A percentile compares a stretch with the other conserved stretches of the same genome.
phyloP scores from a whole-genome alignment of 768 basidiomycete genomes.

The Psilocybe azurescens region DNA sequence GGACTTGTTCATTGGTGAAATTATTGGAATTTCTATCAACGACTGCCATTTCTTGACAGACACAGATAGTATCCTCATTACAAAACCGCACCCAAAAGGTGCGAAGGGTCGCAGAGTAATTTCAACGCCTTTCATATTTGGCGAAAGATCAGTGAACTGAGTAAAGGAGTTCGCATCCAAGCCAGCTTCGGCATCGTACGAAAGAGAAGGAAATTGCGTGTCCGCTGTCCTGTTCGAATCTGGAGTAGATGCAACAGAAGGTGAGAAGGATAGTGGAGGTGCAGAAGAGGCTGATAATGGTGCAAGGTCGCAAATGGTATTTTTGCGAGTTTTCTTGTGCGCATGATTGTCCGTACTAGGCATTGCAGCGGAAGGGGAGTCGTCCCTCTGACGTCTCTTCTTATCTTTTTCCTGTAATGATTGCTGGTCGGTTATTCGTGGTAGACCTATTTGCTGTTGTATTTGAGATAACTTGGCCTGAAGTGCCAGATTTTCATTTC shows the following conservation, averaged over 20 bases:
- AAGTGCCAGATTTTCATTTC: slow-evolving; percentile 67
- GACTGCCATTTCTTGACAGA: slow-evolving; percentile 73
- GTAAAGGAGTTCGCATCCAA: slow-evolving; percentile 27
- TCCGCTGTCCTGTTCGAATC: slow-evolving; percentile 43
- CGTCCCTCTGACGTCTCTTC: slow-evolving; percentile 61
- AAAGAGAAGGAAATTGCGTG: slow-evolving; percentile 35
- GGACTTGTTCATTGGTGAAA: neutral
- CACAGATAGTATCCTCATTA: slow-evolving; percentile 68
- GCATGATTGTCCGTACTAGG: slow-evolving; percentile 13
- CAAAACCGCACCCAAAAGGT: slow-evolving; percentile 76
- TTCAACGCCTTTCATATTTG: slow-evolving; percentile 30
- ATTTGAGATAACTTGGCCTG: slow-evolving; percentile 52
- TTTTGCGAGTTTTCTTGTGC: slow-evolving; percentile 32
- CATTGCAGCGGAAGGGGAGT: slow-evolving; percentile 34
- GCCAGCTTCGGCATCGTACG: slow-evolving; percentile 38
- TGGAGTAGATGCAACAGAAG: slow-evolving; percentile 59
- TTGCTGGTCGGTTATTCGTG: slow-evolving; percentile 4
- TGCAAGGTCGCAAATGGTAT: slow-evolving; percentile 22
- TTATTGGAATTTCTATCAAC: slow-evolving; percentile 22
- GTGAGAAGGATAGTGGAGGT: slow-evolving; percentile 47
- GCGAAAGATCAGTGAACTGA: slow-evolving; percentile 37
- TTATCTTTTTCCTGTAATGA: slow-evolving; percentile 42
- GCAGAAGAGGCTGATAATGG: slow-evolving; percentile 36
- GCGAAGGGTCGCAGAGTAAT: slow-evolving; percentile 40
- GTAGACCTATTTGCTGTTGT: slow-evolving; percentile 36